These are phyloP conservation scores for Phoma herbarum DNA, from an alignment of 2,329 filamentous ascomycete species.

Conservation along the genomic window DNA sequence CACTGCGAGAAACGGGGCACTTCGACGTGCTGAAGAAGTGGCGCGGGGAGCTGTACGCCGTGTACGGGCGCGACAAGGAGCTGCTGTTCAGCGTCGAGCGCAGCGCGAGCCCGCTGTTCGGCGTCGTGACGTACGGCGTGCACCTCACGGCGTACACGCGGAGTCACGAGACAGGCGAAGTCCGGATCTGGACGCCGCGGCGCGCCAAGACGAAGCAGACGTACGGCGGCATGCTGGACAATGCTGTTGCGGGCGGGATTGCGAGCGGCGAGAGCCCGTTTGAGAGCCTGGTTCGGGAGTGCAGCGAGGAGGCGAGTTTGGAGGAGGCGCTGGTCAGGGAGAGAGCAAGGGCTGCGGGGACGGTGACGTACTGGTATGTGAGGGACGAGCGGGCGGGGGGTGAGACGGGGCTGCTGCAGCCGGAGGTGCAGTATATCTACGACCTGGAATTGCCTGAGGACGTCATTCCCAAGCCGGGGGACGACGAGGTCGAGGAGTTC, in stretches of 20 bases:
- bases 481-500: constrained; percentile 90
- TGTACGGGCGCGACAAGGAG: constrained; percentile 52
- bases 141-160: constrained; percentile 53
- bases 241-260: constrained; percentile 88
- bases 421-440: constrained; percentile 91
- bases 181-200: constrained; percentile 86
- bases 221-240: constrained; percentile 92
- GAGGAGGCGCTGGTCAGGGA: constrained; percentile 73
- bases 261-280: constrained; percentile 81
- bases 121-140: constrained; percentile 56
- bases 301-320: constrained; percentile 86
- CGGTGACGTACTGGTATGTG: constrained; percentile 85
- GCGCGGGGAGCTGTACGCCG: constrained; percentile 54
- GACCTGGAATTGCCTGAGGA: constrained; percentile 79
- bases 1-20: constrained; percentile 73
- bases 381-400: constrained; percentile 79
- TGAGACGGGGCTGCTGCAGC: constrained; percentile 83
- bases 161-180: constrained; percentile 57
- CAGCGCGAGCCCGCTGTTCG: constrained; percentile 53
- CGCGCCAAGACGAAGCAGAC: constrained; percentile 82
- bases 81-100: constrained; percentile 55
- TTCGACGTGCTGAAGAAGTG: constrained; percentile 73
- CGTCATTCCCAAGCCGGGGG: constrained; percentile 77
- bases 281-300: constrained; percentile 85
- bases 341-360: constrained; percentile 68